Base-by-base conservation (phyloP, 305 asterid genomes). In the Nicotiana rustica region DNA sequence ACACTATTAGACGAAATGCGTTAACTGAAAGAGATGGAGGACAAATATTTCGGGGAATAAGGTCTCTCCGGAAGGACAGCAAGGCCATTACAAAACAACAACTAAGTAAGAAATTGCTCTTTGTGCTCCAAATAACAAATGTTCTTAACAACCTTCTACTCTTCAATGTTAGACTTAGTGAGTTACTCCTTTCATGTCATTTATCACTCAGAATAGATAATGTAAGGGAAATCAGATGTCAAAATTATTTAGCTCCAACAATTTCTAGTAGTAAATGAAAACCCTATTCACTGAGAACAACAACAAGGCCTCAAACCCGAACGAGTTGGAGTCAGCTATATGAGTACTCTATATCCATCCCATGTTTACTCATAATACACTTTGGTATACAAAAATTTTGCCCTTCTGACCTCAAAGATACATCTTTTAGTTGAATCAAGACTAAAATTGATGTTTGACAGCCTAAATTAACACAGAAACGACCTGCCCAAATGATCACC, bases 21-120 rank as follows among this genome's bases (percentile, higher is more conserved):
- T 15, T 67, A 55, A 55, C 66, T 31, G 80, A 35, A 55, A 76
- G 80, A 76, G n/a, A 76, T 47, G 67, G 66, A 2, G 31, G 52
- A 76, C 31, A 76, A 52, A 76, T 76, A 76, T 76, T 76, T 55
- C 31, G 56, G 67, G 66, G 80, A 55, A 55, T 52, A 76, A 76
- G 49, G 29, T 76, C 67, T 17, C 57, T 55, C 67, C 33, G 14
- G 65, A 76, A 29, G 80, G 80, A 76, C 29, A 76, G 35, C 49
- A 55, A 15, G 66, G 14, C n/a, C 38, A 31, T 33, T 33, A 67
- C 75, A 67, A 12, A 47, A 68, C 18, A 36, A 52, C 31, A 36
- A 68, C 77, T 68, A n/a, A 9, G 56, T n/a, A 38, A 38, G 31
- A 36, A n/a, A 38, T n/a, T 31, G n/a, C 67, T 76, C 80, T 76